These are phyloP conservation scores for Paecilomyces formosus DNA, from an alignment of 2,329 filamentous ascomycete genomes.

Conservation along the genomic window DNA sequence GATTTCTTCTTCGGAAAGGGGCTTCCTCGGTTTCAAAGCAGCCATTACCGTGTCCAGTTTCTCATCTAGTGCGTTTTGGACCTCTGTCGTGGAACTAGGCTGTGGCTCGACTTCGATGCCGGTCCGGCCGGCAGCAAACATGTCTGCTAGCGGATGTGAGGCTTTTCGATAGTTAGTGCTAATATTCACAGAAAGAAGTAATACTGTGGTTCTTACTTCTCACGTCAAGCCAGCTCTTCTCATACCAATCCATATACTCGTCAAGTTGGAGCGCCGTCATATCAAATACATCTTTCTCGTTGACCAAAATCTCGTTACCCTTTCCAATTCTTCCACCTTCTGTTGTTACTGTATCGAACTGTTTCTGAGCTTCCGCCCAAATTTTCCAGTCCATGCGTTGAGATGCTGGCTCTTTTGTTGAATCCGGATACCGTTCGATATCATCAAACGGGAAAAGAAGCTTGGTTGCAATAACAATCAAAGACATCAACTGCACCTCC, in stretches of 20 bases:
- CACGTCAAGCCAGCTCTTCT: constrained; percentile 50
- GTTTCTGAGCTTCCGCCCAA: constrained; percentile 54
- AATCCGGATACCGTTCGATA: constrained; percentile 43
- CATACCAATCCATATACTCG: constrained; percentile 74
- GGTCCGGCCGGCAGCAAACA: constrained; percentile 32
- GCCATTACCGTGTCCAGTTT: constrained; percentile 38
- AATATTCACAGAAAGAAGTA: not conserved
- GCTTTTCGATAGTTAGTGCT: constrained; percentile 4
- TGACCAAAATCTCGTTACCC: constrained; percentile 47
- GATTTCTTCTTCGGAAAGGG: constrained; percentile 28
- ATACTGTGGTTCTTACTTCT: constrained; percentile 14
- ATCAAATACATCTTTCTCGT: constrained; percentile 54
- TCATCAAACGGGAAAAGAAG: constrained; percentile 68
- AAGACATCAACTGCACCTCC: constrained; percentile 64
- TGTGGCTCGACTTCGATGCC: constrained; percentile 8
- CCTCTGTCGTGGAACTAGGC: constrained; percentile 7
- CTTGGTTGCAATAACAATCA: constrained; percentile 71
- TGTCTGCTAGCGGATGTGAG: constrained; percentile 29
- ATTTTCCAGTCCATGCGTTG: constrained; percentile 63
- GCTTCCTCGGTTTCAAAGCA: constrained; percentile 29
- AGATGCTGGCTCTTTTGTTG: constrained; percentile 48
- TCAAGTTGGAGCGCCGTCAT: constrained; percentile 60
- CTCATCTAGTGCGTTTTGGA: constrained; percentile 23
- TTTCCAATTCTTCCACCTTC: constrained; percentile 30
- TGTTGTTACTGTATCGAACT: constrained; percentile 25